Conservation (phyloP, 2,329 filamentous ascomycete genomes). For the Aschersonia sp. region DNA sequence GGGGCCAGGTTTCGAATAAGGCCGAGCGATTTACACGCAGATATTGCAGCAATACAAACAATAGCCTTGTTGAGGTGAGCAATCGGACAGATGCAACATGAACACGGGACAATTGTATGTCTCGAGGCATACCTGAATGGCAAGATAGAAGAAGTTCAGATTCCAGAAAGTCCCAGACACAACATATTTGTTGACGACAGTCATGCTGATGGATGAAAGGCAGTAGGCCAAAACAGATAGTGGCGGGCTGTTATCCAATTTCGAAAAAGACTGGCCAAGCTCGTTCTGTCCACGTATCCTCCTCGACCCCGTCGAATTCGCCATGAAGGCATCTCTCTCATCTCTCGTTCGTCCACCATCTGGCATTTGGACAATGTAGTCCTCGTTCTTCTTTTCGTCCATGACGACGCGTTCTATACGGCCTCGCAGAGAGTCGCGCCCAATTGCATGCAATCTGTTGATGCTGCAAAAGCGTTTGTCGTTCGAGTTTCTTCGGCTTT, state of each 20-base stretch:
- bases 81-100: background rate
- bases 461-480: too few relatives aligned
- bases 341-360: slow-evolving; percentile 35
- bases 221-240: slow-evolving; percentile 84
- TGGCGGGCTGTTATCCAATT: slow-evolving; percentile 59
- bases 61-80: slow-evolving; percentile 46
- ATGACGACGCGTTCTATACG: slow-evolving; percentile 26
- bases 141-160: slow-evolving; percentile 88
- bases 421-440: too few relatives aligned
- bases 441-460: too few relatives aligned
- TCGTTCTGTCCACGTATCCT: slow-evolving; percentile 2
- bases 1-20: slow-evolving; percentile 69
- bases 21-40: slow-evolving; percentile 64
- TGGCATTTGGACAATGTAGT: slow-evolving; percentile 58
- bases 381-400: slow-evolving; percentile 82
- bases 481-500: too few relatives aligned
- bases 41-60: slow-evolving; percentile 77
- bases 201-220: slow-evolving; percentile 95
- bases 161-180: slow-evolving; percentile 86
- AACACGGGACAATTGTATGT: background rate
- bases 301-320: slow-evolving; percentile 10
- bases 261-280: slow-evolving; percentile 16
- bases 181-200: slow-evolving; percentile 98
- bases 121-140: slow-evolving; percentile 61
- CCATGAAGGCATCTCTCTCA: slow-evolving; percentile 37